Conservation (phyloP, 106 monocot species). For the Apostasia shenzhenica region DNA sequence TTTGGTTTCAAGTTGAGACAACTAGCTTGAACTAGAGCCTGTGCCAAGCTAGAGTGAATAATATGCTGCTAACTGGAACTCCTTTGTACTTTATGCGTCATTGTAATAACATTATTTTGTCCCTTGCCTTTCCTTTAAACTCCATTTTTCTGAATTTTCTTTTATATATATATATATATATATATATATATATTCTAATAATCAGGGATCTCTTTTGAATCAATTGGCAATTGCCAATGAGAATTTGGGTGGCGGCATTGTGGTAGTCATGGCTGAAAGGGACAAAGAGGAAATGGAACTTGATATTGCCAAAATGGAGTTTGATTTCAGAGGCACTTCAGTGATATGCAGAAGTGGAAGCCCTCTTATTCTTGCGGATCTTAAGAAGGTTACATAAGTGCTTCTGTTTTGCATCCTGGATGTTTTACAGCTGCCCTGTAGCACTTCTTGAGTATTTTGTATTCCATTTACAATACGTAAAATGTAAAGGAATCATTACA, state of each 20-base stretch:
- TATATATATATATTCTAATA: neutral
- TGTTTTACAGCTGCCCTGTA: neutral
- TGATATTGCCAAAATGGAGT: conserved; percentile 76
- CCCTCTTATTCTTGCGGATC: conserved; percentile 61
- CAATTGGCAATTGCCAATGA: conserved; percentile 68
- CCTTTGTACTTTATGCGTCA: neutral
- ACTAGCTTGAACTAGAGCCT: no score
- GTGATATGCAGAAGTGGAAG: conserved; percentile 80
- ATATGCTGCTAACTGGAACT: neutral
- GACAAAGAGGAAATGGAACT: conserved; percentile 76
- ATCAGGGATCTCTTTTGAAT: conserved; percentile 60
- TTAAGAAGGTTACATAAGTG: conserved; percentile 42
- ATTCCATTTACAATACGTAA: neutral
- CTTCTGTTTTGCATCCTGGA: neutral
- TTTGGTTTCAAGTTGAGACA: no score
- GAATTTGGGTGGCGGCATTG: conserved; percentile 53
- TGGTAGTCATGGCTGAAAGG: conserved; percentile 74
- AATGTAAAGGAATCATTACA: neutral
- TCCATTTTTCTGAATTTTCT: neutral
- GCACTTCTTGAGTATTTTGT: neutral
- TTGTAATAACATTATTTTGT: neutral
- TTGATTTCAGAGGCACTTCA: conserved; percentile 64
- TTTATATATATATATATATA: neutral
- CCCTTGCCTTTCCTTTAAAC: neutral
- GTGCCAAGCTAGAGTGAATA: no score